Percentiles rank a stretch among this genome's conserved stretches.
Evolutionary conservation across 352 stramenopile genomes (phyloP).

Genomic region (Pythium utonaiense): DNA sequence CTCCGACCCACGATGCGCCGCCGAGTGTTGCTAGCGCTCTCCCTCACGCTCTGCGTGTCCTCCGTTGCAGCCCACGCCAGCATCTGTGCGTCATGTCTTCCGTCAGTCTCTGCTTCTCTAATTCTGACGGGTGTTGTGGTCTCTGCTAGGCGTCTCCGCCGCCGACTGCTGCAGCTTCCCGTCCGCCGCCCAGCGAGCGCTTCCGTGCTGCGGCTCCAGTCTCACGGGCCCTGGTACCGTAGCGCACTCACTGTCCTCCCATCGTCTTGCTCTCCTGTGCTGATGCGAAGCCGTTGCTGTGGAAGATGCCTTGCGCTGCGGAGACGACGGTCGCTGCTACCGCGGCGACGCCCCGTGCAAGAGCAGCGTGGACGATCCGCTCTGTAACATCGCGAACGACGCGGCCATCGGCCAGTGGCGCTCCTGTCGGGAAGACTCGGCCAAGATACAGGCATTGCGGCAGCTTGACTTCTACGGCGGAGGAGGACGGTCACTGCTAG

Average conservation of each 20-base stretch:
- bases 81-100: constrained; percentile 2
- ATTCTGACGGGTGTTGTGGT: neutral
- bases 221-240: constrained; percentile 20
- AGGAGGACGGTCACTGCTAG: constrained; percentile 6
- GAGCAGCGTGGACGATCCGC: constrained; percentile 35
- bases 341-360: constrained; percentile 21
- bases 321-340: constrained; percentile 24
- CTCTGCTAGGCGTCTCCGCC: constrained; percentile 23
- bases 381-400: constrained; percentile 30
- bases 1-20: neutral
- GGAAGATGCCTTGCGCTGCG: constrained; percentile 25
- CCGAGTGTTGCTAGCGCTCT: neutral
- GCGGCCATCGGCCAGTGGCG: constrained; percentile 21
- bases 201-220: constrained; percentile 27
- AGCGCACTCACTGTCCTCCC: neutral
- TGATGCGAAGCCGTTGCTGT: neutral
- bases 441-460: constrained; percentile 26
- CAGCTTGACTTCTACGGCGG: constrained; percentile 24
- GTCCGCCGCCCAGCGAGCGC: constrained; percentile 5
- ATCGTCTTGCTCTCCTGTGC: no score
- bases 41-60: neutral
- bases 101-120: neutral
- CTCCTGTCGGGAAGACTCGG: constrained; percentile 19
- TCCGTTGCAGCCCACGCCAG: neutral
- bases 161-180: constrained; percentile 36